Evolutionary conservation across 345 rosid genomes (phyloP).

Genomic region (Excoecaria agallocha): DNA sequence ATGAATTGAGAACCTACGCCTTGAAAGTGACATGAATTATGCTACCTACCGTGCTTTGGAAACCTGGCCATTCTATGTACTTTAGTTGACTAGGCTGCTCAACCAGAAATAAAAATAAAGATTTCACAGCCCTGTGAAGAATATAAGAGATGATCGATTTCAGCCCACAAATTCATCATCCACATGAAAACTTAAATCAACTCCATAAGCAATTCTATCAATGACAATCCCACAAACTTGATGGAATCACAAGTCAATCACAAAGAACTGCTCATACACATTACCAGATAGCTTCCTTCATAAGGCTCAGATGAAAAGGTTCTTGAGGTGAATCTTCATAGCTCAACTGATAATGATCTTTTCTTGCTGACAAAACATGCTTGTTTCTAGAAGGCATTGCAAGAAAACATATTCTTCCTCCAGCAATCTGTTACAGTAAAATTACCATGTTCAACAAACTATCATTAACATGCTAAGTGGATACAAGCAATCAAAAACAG

Average conservation of each 20-base stretch:
- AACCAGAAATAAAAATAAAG: constrained; percentile 45
- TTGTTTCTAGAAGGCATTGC: not conserved
- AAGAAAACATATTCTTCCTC: constrained; percentile 15
- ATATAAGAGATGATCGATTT: constrained; percentile 6
- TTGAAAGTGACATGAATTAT: not conserved
- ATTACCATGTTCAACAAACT: constrained; percentile 12
- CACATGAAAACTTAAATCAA: not conserved
- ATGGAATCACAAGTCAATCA: not conserved
- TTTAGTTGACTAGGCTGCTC: constrained; percentile 86
- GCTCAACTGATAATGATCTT: constrained; percentile 29
- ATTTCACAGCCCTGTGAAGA: constrained; percentile 49
- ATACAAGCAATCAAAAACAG: not conserved
- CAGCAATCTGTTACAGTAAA: constrained; percentile 17
- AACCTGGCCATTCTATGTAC: constrained; percentile 84
- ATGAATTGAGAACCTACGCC: not conserved
- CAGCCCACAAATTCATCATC: not conserved
- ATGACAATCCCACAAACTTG: not conserved
- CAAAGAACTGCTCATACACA: not conserved
- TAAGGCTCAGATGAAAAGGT: constrained; percentile 45
- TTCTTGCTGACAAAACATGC: constrained; percentile 22
- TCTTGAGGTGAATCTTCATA: constrained; percentile 30
- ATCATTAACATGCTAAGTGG: not conserved
- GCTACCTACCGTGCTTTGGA: constrained; percentile 56
- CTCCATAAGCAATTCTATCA: not conserved
- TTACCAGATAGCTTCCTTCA: constrained; percentile 53